Evolutionary conservation across 2,329 filamentous ascomycete genomes (phyloP).

Genomic region (Xylariaceae sp.): DNA sequence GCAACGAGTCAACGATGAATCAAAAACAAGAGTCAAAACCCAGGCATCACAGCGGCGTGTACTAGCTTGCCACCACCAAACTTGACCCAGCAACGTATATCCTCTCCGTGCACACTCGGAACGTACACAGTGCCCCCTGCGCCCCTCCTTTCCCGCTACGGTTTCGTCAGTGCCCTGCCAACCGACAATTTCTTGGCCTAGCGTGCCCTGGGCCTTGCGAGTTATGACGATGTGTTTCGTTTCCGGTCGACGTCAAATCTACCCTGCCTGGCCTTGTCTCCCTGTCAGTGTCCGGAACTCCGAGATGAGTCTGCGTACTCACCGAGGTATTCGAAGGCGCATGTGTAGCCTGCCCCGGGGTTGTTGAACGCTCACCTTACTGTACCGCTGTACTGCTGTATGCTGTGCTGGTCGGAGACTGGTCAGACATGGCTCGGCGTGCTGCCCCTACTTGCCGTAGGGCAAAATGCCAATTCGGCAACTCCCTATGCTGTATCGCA

Average conservation of each 20-base stretch:
- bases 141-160: constrained; percentile 6
- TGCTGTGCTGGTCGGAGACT: constrained; percentile 6
- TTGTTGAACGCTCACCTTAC: constrained; percentile 2
- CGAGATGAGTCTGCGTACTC: too few relatives aligned
- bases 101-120: constrained; percentile 2
- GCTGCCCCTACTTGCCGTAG: constrained; percentile 17
- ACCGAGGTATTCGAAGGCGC: too few relatives aligned
- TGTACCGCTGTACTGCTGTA: not conserved
- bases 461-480: constrained; percentile 19
- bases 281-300: too few relatives aligned
- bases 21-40: too few relatives aligned
- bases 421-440: constrained; percentile 18
- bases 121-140: constrained; percentile 5
- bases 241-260: not conserved
- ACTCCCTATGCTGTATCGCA: constrained; percentile 24
- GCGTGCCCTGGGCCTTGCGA: constrained; percentile 6
- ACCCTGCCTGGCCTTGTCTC: not conserved
- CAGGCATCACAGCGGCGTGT: constrained; percentile 13
- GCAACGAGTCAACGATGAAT: too few relatives aligned
- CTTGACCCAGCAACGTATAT: constrained; percentile 6
- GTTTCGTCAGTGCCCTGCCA: constrained; percentile 5
- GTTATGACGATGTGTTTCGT: constrained; percentile 8
- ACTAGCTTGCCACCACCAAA: constrained; percentile 15
- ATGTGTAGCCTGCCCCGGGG: not conserved
- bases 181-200: constrained; percentile 7